Conservation (phyloP, 2,329 filamentous ascomycete genomes). For the Penicillium thymicola region DNA sequence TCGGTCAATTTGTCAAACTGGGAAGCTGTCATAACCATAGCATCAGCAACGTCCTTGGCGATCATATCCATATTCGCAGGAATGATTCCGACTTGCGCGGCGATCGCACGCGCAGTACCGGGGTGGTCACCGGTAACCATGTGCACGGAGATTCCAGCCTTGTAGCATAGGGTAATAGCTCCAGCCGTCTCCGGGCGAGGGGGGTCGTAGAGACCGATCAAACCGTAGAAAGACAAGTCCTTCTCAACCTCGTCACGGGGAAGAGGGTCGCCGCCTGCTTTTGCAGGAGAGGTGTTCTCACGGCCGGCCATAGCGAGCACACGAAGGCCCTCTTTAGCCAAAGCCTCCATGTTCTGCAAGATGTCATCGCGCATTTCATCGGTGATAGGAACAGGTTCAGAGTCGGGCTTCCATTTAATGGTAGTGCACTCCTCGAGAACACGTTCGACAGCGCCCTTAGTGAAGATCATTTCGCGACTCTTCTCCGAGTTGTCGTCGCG, state of each 20-base stretch:
- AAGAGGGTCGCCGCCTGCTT: slow-evolving; percentile 20
- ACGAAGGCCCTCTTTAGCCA: slow-evolving; percentile 65
- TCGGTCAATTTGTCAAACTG: slow-evolving; percentile 77
- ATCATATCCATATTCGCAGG: slow-evolving; percentile 60
- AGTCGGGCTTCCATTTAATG: slow-evolving; percentile 44
- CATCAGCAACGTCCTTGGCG: slow-evolving; percentile 60
- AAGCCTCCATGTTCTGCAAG: slow-evolving; percentile 64
- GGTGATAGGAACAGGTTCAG: slow-evolving; percentile 46
- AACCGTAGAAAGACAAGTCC: slow-evolving; percentile 70
- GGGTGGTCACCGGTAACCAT: slow-evolving; percentile 84
- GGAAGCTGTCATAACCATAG: slow-evolving; percentile 70
- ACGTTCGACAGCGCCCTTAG: slow-evolving; percentile 61
- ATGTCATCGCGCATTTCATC: slow-evolving; percentile 56
- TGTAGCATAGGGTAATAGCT: slow-evolving; percentile 67
- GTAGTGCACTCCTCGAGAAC: slow-evolving; percentile 61
- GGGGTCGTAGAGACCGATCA: slow-evolving; percentile 83
- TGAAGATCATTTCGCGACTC: slow-evolving; percentile 36
- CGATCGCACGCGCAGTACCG: slow-evolving; percentile 74
- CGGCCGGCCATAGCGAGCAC: slow-evolving; percentile 63
- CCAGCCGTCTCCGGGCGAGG: slow-evolving; percentile 75
- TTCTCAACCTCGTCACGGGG: slow-evolving; percentile 62
- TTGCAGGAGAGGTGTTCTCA: slow-evolving; percentile 10
- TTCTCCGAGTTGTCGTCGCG: slow-evolving; percentile 14
- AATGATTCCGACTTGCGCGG: slow-evolving; percentile 74
- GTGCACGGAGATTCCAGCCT: slow-evolving; percentile 73